A percentile compares a stretch with the other conserved stretches of the same genome.
Evolutionary conservation across 768 basidiomycete species (phyloP).

Genomic region (Auricularia heimuer): DNA sequence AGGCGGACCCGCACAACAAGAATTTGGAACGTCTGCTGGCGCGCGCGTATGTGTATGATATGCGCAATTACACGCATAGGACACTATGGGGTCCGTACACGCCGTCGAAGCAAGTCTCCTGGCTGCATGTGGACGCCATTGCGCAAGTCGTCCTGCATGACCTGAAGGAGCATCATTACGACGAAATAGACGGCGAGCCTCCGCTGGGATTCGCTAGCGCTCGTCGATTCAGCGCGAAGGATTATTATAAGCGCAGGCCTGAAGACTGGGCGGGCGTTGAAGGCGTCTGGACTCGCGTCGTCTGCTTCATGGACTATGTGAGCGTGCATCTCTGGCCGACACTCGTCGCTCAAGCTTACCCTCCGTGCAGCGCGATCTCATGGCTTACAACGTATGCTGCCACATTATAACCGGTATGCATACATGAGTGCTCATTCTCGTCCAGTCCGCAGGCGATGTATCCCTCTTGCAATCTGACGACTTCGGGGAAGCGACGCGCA

Average conservation of each 20-base stretch:
- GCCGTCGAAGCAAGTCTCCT: constrained; percentile 33
- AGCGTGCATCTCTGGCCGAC: not conserved
- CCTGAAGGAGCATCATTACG: constrained; percentile 19
- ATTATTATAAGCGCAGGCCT: constrained; percentile 17
- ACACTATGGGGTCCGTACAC: constrained; percentile 54
- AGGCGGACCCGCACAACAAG: constrained; percentile 15
- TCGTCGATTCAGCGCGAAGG: constrained; percentile 46
- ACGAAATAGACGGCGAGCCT: constrained; percentile 29
- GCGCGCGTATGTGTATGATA: constrained; percentile 53
- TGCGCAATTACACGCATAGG: constrained; percentile 42
- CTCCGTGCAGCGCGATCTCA: constrained; percentile 26
- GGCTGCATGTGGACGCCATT: constrained; percentile 55
- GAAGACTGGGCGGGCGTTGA: constrained; percentile 68
- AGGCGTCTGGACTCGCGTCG: constrained; percentile 64
- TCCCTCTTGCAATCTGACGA: constrained; percentile 42
- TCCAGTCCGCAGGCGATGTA: constrained; percentile 28
- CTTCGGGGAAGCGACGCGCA: constrained; percentile 56
- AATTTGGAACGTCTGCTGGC: constrained; percentile 34
- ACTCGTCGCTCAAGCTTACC: not conserved
- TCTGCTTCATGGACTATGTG: constrained; percentile 72
- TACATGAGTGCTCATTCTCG: no score
- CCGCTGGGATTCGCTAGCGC: constrained; percentile 41
- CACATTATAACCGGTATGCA: not conserved
- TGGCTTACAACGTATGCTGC: constrained; percentile 16
- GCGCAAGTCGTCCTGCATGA: constrained; percentile 37